These are phyloP conservation scores for Rheum nobile DNA, from an alignment of 148 eudicot genomes.

Conservation along the genomic window DNA sequence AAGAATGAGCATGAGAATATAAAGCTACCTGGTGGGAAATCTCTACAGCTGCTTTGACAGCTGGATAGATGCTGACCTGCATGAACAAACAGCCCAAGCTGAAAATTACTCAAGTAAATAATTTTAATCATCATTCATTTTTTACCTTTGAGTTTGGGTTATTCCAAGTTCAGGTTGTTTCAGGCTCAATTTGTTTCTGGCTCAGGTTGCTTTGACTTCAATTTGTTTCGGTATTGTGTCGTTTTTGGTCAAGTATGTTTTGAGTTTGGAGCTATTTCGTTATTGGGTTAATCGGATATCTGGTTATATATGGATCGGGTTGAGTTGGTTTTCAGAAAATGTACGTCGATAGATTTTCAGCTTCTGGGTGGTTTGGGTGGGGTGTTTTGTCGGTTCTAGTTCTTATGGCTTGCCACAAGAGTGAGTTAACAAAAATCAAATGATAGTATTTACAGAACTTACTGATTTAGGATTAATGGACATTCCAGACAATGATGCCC, in stretches of 20 bases:
- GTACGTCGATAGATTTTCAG: neutral
- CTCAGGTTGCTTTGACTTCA: neutral
- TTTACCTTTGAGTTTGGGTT: too few species aligned
- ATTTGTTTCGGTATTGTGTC: neutral
- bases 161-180: neutral
- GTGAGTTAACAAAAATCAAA: neutral
- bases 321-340: neutral
- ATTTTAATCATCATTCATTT: neutral
- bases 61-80: constrained; percentile 82
- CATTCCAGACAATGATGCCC: constrained; percentile 82
- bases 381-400: neutral
- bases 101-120: neutral
- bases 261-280: neutral
- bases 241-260: neutral
- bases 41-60: constrained; percentile 82
- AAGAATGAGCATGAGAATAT: neutral
- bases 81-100: neutral
- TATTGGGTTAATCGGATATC: neutral
- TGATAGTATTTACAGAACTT: constrained; percentile 21
- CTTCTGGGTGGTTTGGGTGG: too few species aligned
- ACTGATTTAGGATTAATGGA: constrained; percentile 84
- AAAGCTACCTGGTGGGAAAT: constrained; percentile 57
- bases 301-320: neutral
- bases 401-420: neutral
- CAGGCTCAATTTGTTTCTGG: neutral